These are phyloP conservation scores for Rhizopogon vinicolor DNA, from an alignment of 768 basidiomycete species.

Conservation along the genomic window DNA sequence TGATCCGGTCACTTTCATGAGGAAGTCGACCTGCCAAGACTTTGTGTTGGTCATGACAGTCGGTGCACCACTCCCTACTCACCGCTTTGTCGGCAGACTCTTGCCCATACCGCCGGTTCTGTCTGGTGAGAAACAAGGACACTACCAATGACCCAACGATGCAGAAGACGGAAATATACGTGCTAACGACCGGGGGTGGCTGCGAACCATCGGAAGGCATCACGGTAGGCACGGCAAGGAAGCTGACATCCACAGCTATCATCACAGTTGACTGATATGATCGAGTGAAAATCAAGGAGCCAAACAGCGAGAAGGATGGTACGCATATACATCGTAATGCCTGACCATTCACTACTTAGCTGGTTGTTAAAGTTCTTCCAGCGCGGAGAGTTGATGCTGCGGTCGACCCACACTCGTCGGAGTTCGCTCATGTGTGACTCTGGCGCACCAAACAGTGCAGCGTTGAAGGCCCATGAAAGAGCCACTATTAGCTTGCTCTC, in stretches of 20 bases:
- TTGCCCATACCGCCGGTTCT: slow-evolving; percentile 21
- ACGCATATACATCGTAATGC: slow-evolving; percentile 45
- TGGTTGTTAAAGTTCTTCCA: slow-evolving; percentile 5
- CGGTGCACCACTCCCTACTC: not conserved
- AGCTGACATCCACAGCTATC: slow-evolving; percentile 2
- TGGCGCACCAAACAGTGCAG: slow-evolving; percentile 22
- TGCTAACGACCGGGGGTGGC: slow-evolving; percentile 5
- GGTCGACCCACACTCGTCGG: slow-evolving; percentile 7
- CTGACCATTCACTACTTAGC: slow-evolving; percentile 11
- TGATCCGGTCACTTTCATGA: slow-evolving; percentile 1
- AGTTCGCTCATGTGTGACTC: slow-evolving; percentile 16
- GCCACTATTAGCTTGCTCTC: slow-evolving; percentile 2
- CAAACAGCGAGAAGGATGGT: not conserved
- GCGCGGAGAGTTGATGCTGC: slow-evolving; percentile 2
- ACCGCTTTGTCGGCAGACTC: slow-evolving; percentile 25
- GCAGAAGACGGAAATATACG: slow-evolving; percentile 32
- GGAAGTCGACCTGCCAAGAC: slow-evolving; percentile 1
- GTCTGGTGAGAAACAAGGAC: slow-evolving; percentile 30
- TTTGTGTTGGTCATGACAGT: not conserved
- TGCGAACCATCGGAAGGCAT: too few relatives aligned
- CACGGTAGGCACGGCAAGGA: not conserved
- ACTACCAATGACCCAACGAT: slow-evolving; percentile 31
- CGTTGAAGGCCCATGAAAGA: slow-evolving; percentile 10
- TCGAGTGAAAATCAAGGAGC: not conserved
- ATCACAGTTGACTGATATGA: slow-evolving; percentile 2